Base-by-base conservation (phyloP, 139 green algal species). In the Picochlorum sp. region DNA sequence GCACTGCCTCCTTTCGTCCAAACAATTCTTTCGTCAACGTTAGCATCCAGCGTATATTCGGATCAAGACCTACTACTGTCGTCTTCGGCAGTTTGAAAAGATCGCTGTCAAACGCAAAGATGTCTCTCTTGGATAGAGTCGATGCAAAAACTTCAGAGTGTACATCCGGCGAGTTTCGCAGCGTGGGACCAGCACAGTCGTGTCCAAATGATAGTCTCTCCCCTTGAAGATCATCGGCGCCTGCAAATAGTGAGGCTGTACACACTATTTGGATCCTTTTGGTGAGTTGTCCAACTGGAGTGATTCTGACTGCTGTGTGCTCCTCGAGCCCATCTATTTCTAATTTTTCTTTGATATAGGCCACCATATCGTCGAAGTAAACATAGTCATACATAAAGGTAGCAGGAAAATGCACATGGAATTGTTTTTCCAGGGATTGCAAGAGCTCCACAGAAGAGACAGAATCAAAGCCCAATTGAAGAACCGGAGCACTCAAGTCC, bases 1-100 rank as follows among this genome's bases (percentile, higher is more conserved):
- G 45, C 21, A 37, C 28, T n/a, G 21, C 11, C 2, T 56, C 56
- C 6, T 26, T 2, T 49, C 57, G 30, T 52, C 66, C 83, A 24
- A 69, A 66, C 15, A 69, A 65, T 6, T 31, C 31, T 18, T 82
- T 41, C 16, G 85, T 83, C 21, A 82, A 57, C 65, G 86, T 59
- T 55, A 92, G 67, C 49, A 91, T 77, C 56, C 90, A 47, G 34
- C 87, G 80, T 24, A 78, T 69, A 64, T 91, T 81, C 0, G 86
- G 86, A 62, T 94, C 87, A 72, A 94, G 78, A 5, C 77, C 45
- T 1, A 60, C 38, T 1, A 78, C 79, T 63, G 95, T 86, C 1
- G 47, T 37, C 1, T 21, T 28, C 5, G 50, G 51, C 4, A 95
- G 55, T 4, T 76, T 68, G 59, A 94, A 92, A 16, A 68, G 67